phyloP scores from a whole-genome alignment of 345 rosid genomes.

The Murraya paniculata region DNA sequence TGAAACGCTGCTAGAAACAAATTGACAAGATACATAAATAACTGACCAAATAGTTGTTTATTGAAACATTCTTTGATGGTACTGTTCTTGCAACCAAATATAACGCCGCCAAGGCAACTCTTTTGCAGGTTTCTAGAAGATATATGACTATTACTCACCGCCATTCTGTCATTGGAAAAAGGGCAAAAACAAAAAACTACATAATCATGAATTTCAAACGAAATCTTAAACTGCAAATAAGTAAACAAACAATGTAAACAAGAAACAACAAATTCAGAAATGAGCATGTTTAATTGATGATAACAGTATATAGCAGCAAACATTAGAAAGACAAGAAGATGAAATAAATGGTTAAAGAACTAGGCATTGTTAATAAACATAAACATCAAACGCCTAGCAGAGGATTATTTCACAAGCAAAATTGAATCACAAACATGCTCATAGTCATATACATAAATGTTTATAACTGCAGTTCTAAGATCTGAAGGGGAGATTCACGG shows the following conservation, averaged over 20 bases:
- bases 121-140: slow-evolving; percentile 46
- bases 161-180: slow-evolving; percentile 41
- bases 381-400: slow-evolving; percentile 12
- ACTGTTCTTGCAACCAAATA: slow-evolving; percentile 62
- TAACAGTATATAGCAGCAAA: neutral
- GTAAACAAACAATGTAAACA: neutral
- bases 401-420: neutral
- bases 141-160: slow-evolving; percentile 23
- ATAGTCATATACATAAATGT: no score
- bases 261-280: neutral
- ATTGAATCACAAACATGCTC: neutral
- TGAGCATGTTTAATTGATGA: neutral
- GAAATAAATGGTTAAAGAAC: neutral
- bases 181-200: no score
- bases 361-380: neutral
- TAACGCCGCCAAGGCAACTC: slow-evolving; percentile 60
- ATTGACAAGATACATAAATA: neutral
- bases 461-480: no score
- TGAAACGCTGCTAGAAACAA: neutral
- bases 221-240: slow-evolving; percentile 3
- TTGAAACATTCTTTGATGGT: slow-evolving; percentile 59
- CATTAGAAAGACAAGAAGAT: neutral
- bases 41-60: slow-evolving; percentile 66
- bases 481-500: no score
- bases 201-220: slow-evolving; percentile 1